A percentile compares a stretch with the other conserved stretches of the same genome.
phyloP scores from a whole-genome alignment of 1,139 yeast genomes.

The Yamadazyma pseudoaaseri region DNA sequence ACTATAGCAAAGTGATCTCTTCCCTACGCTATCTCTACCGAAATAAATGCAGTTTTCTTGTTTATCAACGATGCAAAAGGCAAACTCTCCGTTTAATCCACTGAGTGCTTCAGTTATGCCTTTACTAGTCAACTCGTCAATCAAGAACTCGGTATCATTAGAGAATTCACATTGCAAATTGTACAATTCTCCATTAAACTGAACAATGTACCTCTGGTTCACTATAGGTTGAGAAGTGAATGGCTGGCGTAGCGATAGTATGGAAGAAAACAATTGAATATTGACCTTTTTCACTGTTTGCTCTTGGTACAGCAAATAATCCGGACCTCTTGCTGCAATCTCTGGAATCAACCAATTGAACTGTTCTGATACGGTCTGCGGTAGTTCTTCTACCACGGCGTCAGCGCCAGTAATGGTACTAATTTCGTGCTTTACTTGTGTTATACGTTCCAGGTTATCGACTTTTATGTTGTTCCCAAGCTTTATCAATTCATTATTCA shows the following conservation, averaged over 20 bases:
- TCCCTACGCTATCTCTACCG: constrained; percentile 83
- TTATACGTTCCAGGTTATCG: constrained; percentile 16
- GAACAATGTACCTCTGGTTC: constrained; percentile 38
- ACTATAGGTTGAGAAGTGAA: constrained; percentile 66
- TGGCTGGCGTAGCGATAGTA: constrained; percentile 77
- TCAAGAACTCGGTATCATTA: constrained; percentile 35
- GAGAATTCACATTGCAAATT: constrained; percentile 45
- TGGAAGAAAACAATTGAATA: constrained; percentile 56
- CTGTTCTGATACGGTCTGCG: constrained; percentile 3
- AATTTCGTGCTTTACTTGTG: constrained; percentile 17
- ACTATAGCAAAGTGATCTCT: constrained; percentile 64
- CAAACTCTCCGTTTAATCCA: constrained; percentile 78
- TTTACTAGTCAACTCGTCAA: constrained; percentile 17
- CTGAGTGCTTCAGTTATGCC: constrained; percentile 33
- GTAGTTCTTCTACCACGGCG: constrained; percentile 5
- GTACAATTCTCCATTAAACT: constrained; percentile 89
- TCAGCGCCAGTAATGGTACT: constrained; percentile 16
- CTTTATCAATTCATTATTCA: constrained; percentile 21
- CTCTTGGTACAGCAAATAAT: constrained; percentile 27
- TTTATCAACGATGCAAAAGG: constrained; percentile 53
- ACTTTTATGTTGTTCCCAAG: constrained; percentile 32
- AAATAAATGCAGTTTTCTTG: constrained; percentile 50
- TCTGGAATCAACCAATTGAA: constrained; percentile 37
- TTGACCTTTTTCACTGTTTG: constrained; percentile 11
- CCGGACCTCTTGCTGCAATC: constrained; percentile 57